Conservation (phyloP, 148 eudicot species). For the Oxyria digyna region DNA sequence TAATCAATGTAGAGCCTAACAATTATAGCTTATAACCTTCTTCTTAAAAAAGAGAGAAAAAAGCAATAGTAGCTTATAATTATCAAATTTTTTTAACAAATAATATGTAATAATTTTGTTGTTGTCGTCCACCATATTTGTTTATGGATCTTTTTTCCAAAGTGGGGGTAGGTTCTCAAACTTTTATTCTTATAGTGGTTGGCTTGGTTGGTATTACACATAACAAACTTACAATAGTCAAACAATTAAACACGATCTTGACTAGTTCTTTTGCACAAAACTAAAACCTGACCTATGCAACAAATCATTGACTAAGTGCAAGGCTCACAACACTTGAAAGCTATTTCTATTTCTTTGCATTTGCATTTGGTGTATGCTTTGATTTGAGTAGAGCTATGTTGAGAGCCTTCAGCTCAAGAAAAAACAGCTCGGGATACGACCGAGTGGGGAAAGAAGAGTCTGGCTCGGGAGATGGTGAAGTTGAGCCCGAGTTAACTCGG, state of each 20-base stretch:
- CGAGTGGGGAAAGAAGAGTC: conserved; percentile 12
- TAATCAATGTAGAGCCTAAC: neutral
- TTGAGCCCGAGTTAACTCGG: conserved; percentile 11
- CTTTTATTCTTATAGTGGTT: neutral
- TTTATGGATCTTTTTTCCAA: neutral
- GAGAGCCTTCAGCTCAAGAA: conserved; percentile 17
- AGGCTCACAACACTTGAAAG: neutral
- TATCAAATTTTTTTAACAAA: too few species aligned
- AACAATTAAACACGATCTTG: neutral
- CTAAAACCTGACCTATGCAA: conserved; percentile 3
- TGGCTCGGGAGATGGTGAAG: neutral
- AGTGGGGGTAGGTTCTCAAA: neutral
- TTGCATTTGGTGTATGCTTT: neutral
- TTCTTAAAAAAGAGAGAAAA: too few species aligned
- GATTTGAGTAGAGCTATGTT: conserved; percentile 13
- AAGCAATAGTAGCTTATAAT: too few species aligned
- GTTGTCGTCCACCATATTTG: neutral
- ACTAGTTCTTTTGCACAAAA: neutral
- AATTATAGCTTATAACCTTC: neutral
- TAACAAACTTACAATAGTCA: neutral
- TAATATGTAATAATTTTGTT: too few species aligned
- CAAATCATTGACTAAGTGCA: neutral
- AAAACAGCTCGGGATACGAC: conserved; percentile 13
- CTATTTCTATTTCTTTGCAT: neutral
- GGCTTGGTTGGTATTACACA: conserved; percentile 1